Evolutionary conservation across 768 basidiomycete species (phyloP).

Genomic region (Mycena albidolilacea): DNA sequence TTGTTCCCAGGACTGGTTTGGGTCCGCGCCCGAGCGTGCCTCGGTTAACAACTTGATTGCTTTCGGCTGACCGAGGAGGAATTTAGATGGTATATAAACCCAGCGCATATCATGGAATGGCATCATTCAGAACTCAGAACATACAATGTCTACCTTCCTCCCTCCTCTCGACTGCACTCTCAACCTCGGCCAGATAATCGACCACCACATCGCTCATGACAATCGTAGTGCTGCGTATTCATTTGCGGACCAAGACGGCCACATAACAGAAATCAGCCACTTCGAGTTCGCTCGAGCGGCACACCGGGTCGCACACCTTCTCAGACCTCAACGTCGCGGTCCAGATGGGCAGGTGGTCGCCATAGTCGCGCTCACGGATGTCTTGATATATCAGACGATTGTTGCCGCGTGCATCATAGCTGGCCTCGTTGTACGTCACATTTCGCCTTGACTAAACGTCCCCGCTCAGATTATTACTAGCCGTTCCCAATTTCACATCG

Average conservation of each 20-base stretch:
- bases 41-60: too few species aligned
- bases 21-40: too few species aligned
- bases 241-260: slow-evolving; percentile 44
- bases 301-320: slow-evolving; percentile 57
- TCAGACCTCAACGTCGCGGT: slow-evolving; percentile 52
- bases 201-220: slow-evolving; percentile 15
- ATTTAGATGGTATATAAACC: not conserved
- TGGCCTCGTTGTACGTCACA: slow-evolving; percentile 51
- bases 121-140: not conserved
- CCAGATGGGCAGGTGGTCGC: slow-evolving; percentile 53
- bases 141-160: slow-evolving; percentile 22
- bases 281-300: slow-evolving; percentile 62
- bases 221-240: slow-evolving; percentile 24
- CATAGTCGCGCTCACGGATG: slow-evolving; percentile 51
- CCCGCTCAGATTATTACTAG: slow-evolving; percentile 37
- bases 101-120: not conserved
- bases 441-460: not conserved
- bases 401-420: slow-evolving; percentile 55
- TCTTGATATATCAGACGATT: slow-evolving; percentile 59
- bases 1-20: too few species aligned
- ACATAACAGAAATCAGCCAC: slow-evolving; percentile 51
- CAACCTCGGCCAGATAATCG: slow-evolving; percentile 27
- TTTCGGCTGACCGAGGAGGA: not conserved
- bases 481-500: slow-evolving; percentile 59
- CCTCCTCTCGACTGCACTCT: slow-evolving; percentile 35